Evolutionary conservation across 805 yeast genomes (phyloP), one percentile per base, ranked within the genome.

Genomic region (Pichia phayaonensis): DNA sequence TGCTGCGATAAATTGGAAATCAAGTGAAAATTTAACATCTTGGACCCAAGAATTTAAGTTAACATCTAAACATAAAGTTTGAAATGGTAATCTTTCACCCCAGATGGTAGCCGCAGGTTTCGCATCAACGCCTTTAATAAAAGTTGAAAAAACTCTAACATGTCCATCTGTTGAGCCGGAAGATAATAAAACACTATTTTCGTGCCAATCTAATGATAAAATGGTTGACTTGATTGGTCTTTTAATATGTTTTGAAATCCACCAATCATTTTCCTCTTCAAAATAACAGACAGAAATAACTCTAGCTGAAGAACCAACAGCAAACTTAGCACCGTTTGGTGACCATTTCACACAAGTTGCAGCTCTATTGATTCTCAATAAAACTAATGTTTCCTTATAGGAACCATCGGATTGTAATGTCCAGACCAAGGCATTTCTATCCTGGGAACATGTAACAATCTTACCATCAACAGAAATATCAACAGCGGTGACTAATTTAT

Each of bases 231-330:
- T 83, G 60, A 94, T 74, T n/a, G 97, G 96, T 69, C 87, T 89
- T 73, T 90, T 90, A 69, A 94, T 85, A 71, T 92, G 99, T 69
- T 92, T 92, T 15, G 98, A 88, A 47, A 94, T 90, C 99, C 99
- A 94, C 99, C 99, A 94, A 66, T 94, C 96, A 67, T 92, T 94
- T 61, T 90, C 97, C 55, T 76, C 86, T 70, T 94, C 99, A 66
- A 86, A 94, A 71, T 90, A 94, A 72, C 99, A 94, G 46, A 94
- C 86, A 11, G 98, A 97, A 68, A 94, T 84, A 55, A 86, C 85
- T 53, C 98, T 75, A 43, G 96, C 97, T 44, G 96, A 89, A 2
- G 96, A 86, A 0, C 97, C 99, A 45, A 92, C 98, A 1, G 99
- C 99, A 69, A 94, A 94, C 72, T 94, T 94, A 63, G 72, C 72